These are phyloP conservation scores for Leishmania aethiopica DNA, from an alignment of 208 protist species.

Conservation along the genomic window DNA sequence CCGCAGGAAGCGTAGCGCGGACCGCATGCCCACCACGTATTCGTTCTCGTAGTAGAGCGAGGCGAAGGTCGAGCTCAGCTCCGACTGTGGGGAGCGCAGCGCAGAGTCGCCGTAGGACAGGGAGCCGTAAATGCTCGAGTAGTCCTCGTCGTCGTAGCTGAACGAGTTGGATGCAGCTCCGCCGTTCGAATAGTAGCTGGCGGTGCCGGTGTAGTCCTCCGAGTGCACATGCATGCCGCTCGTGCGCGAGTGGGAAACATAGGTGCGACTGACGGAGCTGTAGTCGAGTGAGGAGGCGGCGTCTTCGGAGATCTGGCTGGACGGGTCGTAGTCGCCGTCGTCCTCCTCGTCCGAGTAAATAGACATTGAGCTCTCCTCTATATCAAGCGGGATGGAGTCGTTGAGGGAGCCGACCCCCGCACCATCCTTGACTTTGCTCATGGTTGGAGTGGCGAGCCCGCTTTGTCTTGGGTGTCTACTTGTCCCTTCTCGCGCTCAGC, in stretches of 20 bases:
- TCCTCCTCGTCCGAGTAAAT: constrained; percentile 47
- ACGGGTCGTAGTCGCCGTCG: constrained; percentile 17
- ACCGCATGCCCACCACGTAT: constrained; percentile 27
- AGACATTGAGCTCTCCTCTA: constrained; percentile 34
- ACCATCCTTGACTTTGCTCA: constrained; percentile 76
- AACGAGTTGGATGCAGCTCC: constrained; percentile 22
- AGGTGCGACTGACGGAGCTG: constrained; percentile 35
- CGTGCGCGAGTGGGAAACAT: constrained; percentile 19
- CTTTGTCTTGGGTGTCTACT: background rate
- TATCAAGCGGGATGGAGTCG: constrained; percentile 58
- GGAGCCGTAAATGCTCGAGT: constrained; percentile 39
- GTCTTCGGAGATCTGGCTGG: constrained; percentile 18
- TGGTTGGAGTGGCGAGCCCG: constrained; percentile 3
- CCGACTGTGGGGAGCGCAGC: constrained; percentile 64
- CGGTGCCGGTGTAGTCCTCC: constrained; percentile 27
- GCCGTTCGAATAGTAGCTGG: constrained; percentile 34
- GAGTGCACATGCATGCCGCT: constrained; percentile 8
- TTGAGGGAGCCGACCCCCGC: constrained; percentile 48
- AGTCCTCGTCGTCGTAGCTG: constrained; percentile 38
- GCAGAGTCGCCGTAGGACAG: constrained; percentile 52
- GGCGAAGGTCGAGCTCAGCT: constrained; percentile 82
- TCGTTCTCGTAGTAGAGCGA: constrained; percentile 82
- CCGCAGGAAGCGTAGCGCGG: constrained; percentile 50
- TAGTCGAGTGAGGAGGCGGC: constrained; percentile 30
- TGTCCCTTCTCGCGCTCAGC: background rate